Base-by-base conservation (phyloP, 108 stramenopile genomes). In the Cyclotella atomus region DNA sequence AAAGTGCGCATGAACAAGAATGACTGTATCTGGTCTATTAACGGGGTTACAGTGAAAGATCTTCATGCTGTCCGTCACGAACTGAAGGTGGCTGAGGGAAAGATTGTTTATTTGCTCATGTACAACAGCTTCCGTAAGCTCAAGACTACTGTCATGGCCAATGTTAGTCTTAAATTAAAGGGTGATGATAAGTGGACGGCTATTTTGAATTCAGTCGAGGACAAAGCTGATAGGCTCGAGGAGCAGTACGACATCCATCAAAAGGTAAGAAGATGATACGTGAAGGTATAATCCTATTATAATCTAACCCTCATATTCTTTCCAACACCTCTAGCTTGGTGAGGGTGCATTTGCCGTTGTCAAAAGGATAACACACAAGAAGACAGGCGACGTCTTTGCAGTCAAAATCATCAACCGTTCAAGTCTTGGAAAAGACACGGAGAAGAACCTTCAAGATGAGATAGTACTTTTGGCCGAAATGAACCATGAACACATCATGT, bases 401-500 rank as follows among this genome's bases (percentile, higher is more conserved):
- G 77, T 90, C 32, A 93, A 93, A 65, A 85, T 87, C 50, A 65
- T 93, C 17, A 61, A 89, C 28, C 52, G 85, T 10, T 67, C 64
- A 17, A 70, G 73, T 6, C 63, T 93, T 53, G 75, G 84, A 30
- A 67, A 49, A 14, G 52, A 67, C 0, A 24, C 54, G 9, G 66
- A 75, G 54, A 49, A 46, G 16, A 76, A 87, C 0, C 36, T 93
- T 15, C 65, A 76, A 36, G 87, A 88, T 50, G 93, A 94, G 65
- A 85, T 94, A 15, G 34, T 63, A 5, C 79, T 88, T 0, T 64
- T 94, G 62, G 85, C 84, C 20, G 61, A 86, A 16, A 77, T 94
- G 9, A 64, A 86, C 12, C 91, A 92, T 43, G 90, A 90, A 71
- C 87, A 96, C 59, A 89, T 96, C 57, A 87, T 96, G 82, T 81